phyloP scores from a whole-genome alignment of 129 eudicot species.

The Mikania micrantha region DNA sequence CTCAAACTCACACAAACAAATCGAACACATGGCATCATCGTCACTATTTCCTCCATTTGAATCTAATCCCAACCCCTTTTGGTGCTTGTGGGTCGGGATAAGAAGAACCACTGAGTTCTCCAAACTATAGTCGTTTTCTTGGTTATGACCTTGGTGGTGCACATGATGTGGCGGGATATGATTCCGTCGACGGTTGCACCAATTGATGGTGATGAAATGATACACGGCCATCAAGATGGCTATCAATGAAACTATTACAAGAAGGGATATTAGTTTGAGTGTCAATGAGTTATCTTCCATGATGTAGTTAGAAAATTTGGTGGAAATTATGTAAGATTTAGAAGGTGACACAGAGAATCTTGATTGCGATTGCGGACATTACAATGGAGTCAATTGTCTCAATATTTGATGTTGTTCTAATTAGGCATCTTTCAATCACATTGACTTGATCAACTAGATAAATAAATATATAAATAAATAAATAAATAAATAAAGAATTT shows the following conservation, averaged over 20 bases:
- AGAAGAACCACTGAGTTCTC: slow-evolving; percentile 26
- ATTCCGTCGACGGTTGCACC: slow-evolving; percentile 19
- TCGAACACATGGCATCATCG: slow-evolving; percentile 31
- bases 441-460: no score
- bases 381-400: slow-evolving; percentile 34
- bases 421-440: no score
- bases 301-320: neutral
- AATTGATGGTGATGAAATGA: slow-evolving; percentile 24
- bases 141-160: slow-evolving; percentile 12
- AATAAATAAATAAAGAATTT: neutral
- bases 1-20: slow-evolving; percentile 41
- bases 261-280: slow-evolving; percentile 36
- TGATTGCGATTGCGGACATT: slow-evolving; percentile 32
- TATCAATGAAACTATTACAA: slow-evolving; percentile 32
- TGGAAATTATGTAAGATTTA: slow-evolving; percentile 17
- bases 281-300: slow-evolving; percentile 33
- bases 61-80: slow-evolving; percentile 11
- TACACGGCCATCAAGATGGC: no score
- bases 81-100: slow-evolving; percentile 37
- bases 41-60: no score
- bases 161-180: slow-evolving; percentile 8
- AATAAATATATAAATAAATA: neutral
- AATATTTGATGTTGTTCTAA: slow-evolving; percentile 21
- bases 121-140: slow-evolving; percentile 10
- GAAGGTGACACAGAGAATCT: slow-evolving; percentile 27